These are phyloP conservation scores for Phaeodactylum tricornutum DNA, from an alignment of 108 stramenopile genomes.

Conservation along the genomic window DNA sequence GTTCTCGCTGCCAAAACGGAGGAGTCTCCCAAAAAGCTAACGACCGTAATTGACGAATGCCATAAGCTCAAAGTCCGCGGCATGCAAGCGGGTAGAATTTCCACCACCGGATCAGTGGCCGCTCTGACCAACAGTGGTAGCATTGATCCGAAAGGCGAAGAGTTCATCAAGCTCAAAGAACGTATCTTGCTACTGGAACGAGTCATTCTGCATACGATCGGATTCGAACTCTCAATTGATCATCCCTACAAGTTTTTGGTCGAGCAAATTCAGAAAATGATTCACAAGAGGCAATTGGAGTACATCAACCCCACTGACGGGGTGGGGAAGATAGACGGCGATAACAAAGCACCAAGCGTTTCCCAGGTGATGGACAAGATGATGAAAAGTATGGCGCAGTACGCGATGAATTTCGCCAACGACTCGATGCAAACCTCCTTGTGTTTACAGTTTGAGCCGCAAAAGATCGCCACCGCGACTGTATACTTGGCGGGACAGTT, in stretches of 20 bases:
- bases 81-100: slow-evolving; percentile 37
- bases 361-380: slow-evolving; percentile 27
- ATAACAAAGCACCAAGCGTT: too few relatives aligned
- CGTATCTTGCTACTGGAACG: slow-evolving; percentile 74
- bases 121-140: not conserved
- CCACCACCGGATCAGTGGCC: slow-evolving; percentile 8
- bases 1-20: slow-evolving; percentile 84
- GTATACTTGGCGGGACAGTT: slow-evolving; percentile 62
- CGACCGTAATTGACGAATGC: slow-evolving; percentile 56
- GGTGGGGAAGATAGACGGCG: too few relatives aligned
- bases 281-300: slow-evolving; percentile 38
- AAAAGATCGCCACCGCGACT: slow-evolving; percentile 57
- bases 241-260: slow-evolving; percentile 83
- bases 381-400: slow-evolving; percentile 61
- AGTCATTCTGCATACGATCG: slow-evolving; percentile 81
- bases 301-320: slow-evolving; percentile 21
- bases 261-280: slow-evolving; percentile 45
- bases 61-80: slow-evolving; percentile 43
- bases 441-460: slow-evolving; percentile 60
- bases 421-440: slow-evolving; percentile 76
- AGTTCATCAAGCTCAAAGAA: slow-evolving; percentile 71
- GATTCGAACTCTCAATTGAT: slow-evolving; percentile 73
- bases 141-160: slow-evolving; percentile 61
- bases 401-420: slow-evolving; percentile 80
- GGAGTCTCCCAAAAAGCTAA: slow-evolving; percentile 78